A percentile compares a stretch with the other conserved stretches of the same genome.
Evolutionary conservation across 2,329 filamentous ascomycete genomes (phyloP).

Genomic region (Colletotrichum graminicola): DNA sequence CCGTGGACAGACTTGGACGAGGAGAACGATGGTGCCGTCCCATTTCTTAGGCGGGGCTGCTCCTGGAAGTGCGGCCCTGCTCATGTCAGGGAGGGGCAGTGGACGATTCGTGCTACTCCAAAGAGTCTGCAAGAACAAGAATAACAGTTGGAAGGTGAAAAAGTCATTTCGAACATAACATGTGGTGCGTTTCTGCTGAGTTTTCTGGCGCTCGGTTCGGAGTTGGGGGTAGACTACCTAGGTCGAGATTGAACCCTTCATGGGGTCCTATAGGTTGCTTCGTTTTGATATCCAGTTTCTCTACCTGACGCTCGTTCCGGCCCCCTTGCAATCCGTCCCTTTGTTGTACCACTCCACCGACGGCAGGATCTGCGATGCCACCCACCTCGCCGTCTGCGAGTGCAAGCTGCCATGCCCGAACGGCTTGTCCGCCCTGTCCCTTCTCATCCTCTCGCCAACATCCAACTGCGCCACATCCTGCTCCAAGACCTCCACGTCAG

Average conservation of each 20-base stretch:
- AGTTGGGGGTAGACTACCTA: constrained; percentile 17
- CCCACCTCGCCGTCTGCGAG: constrained; percentile 71
- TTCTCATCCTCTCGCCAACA: constrained; percentile 49
- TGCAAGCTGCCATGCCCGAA: constrained; percentile 70
- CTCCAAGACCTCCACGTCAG: constrained; percentile 43
- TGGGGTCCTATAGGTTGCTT: background rate
- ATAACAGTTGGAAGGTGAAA: background rate
- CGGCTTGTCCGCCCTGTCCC: constrained; percentile 61
- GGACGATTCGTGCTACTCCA: constrained; percentile 30
- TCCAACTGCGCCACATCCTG: constrained; percentile 50
- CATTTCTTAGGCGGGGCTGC: constrained; percentile 62
- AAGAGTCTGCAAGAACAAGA: background rate
- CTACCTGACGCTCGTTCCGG: constrained; percentile 47
- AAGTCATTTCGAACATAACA: background rate
- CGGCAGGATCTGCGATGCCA: constrained; percentile 65
- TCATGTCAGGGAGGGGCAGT: constrained; percentile 48
- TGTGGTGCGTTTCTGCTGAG: background rate
- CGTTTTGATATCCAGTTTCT: constrained; percentile 8
- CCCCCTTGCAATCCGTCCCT: constrained; percentile 63
- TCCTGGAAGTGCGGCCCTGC: constrained; percentile 62
- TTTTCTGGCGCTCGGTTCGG: constrained; percentile 9
- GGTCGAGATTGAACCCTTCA: background rate
- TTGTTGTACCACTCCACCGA: constrained; percentile 62
- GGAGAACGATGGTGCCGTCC: constrained; percentile 55
- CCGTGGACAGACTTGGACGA: constrained; percentile 38